Percentiles rank a stretch among this genome's conserved stretches.
phyloP scores from a whole-genome alignment of 2,329 filamentous ascomycete species.

The Mycocentrospora acerina region DNA sequence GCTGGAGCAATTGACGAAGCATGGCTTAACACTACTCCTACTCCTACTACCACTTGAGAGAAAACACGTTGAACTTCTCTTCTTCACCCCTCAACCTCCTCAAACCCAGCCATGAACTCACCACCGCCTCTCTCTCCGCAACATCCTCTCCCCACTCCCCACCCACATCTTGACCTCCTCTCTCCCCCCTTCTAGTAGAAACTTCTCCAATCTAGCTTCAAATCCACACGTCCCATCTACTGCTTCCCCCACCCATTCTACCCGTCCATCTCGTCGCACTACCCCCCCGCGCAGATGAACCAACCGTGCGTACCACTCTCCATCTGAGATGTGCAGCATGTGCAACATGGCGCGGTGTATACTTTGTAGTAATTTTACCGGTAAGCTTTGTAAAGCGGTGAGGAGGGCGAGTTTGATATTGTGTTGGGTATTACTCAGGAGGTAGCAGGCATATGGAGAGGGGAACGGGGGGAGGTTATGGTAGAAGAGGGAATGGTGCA shows the following conservation, averaged over 20 bases:
- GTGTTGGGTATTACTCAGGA: constrained; percentile 14
- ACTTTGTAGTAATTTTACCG: constrained; percentile 7
- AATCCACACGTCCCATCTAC: constrained; percentile 17
- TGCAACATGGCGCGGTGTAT: constrained; percentile 15
- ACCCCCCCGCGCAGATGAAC: constrained; percentile 9
- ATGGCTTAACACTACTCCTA: too few species aligned
- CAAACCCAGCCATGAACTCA: too few species aligned
- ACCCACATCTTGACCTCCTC: constrained; percentile 16
- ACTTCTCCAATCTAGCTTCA: constrained; percentile 20
- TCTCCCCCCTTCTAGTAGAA: constrained; percentile 15
- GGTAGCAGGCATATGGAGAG: constrained; percentile 3
- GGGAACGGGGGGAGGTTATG: neutral
- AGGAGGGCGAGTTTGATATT: constrained; percentile 1
- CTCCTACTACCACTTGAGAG: too few species aligned
- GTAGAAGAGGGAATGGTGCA: constrained; percentile 1
- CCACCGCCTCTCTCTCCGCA: too few species aligned
- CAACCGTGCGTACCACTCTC: constrained; percentile 12
- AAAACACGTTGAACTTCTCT: too few species aligned
- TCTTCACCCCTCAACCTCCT: too few species aligned
- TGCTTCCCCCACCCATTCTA: neutral
- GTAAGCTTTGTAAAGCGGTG: too few species aligned
- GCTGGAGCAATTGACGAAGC: too few species aligned
- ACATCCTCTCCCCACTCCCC: constrained; percentile 9
- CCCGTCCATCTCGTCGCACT: neutral
- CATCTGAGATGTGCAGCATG: constrained; percentile 14